These are phyloP conservation scores for Malbranchea zuffiana DNA, from an alignment of 2,329 filamentous ascomycete species.

Conservation along the genomic window DNA sequence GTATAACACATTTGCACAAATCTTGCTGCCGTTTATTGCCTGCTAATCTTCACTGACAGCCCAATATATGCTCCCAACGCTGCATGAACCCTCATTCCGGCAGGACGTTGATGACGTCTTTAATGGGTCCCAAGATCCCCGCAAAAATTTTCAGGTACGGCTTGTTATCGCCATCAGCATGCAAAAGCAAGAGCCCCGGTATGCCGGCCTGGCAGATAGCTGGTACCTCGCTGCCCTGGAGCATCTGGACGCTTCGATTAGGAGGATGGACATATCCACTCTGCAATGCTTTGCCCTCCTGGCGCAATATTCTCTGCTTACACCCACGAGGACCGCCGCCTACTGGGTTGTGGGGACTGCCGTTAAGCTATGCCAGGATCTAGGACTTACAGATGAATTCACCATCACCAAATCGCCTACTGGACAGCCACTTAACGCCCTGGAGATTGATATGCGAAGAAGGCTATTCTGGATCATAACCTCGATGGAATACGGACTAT, in stretches of 20 bases:
- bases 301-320: constrained; percentile 82
- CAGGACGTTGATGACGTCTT: constrained; percentile 73
- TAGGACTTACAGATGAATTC: constrained; percentile 79
- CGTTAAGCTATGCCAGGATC: constrained; percentile 75
- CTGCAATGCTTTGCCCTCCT: constrained; percentile 82
- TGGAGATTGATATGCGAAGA: constrained; percentile 81
- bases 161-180: constrained; percentile 93
- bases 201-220: constrained; percentile 86
- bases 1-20: constrained; percentile 35
- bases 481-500: constrained; percentile 78
- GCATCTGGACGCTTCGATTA: constrained; percentile 69
- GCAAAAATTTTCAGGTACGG: constrained; percentile 76
- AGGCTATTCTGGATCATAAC: constrained; percentile 79
- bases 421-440: constrained; percentile 52
- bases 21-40: not conserved
- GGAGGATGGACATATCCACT: constrained; percentile 80
- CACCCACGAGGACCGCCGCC: constrained; percentile 79
- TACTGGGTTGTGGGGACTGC: constrained; percentile 90
- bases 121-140: constrained; percentile 60
- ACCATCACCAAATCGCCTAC: constrained; percentile 59
- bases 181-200: constrained; percentile 80
- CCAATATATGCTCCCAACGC: constrained; percentile 73
- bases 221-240: constrained; percentile 87
- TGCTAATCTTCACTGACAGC: constrained; percentile 42
- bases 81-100: constrained; percentile 73